These are phyloP conservation scores for Arachis monticola DNA, from an alignment of 331 rosid species.

Conservation along the genomic window DNA sequence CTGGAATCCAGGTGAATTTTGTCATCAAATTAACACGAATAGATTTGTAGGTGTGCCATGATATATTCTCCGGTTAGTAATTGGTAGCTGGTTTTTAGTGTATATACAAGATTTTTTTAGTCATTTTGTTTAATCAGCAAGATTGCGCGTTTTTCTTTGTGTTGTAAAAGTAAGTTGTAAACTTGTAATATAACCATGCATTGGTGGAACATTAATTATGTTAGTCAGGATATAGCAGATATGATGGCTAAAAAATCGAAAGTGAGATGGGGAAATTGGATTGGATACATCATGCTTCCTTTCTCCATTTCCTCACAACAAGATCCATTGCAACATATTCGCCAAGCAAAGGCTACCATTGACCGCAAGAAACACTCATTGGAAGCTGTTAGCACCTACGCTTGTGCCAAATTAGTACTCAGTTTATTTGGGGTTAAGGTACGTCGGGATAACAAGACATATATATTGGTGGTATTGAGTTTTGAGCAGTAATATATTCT, in stretches of 20 bases:
- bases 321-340: slow-evolving; percentile 65
- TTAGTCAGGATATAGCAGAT: slow-evolving; percentile 62
- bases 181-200: no score
- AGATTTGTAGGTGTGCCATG: no score
- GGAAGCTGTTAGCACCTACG: slow-evolving; percentile 53
- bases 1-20: slow-evolving; percentile 64
- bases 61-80: no score
- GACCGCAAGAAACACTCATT: slow-evolving; percentile 72
- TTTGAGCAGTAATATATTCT: no score
- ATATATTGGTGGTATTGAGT: no score
- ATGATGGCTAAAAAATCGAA: slow-evolving; percentile 66
- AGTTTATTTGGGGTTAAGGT: slow-evolving; percentile 63
- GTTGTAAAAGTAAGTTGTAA: neutral
- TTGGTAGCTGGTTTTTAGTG: no score
- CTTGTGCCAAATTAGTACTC: slow-evolving; percentile 34
- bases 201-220: no score
- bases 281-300: slow-evolving; percentile 59
- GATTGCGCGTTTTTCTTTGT: neutral
- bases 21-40: neutral
- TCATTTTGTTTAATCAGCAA: neutral
- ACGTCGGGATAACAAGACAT: neutral
- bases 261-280: slow-evolving; percentile 63
- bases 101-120: no score
- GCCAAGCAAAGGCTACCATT: slow-evolving; percentile 58
- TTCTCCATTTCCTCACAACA: slow-evolving; percentile 43